Evolutionary conservation across 2,329 filamentous ascomycete genomes (phyloP).

Genomic region (Graphiopsis chlorocephala): DNA sequence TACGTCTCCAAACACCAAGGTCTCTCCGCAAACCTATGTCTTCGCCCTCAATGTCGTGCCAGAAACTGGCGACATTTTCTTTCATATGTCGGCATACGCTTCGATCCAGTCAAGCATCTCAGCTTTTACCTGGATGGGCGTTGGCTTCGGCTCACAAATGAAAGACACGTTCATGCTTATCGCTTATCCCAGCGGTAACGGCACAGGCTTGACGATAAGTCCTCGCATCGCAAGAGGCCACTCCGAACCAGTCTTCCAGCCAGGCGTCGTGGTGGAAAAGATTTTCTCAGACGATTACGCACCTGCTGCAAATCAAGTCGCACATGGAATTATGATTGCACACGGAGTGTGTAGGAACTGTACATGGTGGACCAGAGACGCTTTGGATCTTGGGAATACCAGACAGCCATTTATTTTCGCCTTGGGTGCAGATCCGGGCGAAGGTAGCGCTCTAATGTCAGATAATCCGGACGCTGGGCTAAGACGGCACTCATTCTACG

Average conservation of each 20-base stretch:
- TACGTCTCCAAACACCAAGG: not conserved
- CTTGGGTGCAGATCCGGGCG: conserved; percentile 33
- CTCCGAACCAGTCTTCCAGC: conserved; percentile 35
- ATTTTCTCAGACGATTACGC: conserved; percentile 19
- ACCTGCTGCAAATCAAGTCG: conserved; percentile 17
- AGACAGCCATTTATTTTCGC: conserved; percentile 41
- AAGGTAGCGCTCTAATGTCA: conserved; percentile 24
- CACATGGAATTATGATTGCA: conserved; percentile 20
- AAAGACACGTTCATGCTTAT: conserved; percentile 43
- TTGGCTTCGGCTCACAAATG: conserved; percentile 44
- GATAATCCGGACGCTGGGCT: conserved; percentile 34
- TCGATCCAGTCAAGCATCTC: conserved; percentile 19
- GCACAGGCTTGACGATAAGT: conserved; percentile 37
- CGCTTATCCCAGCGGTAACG: conserved; percentile 38
- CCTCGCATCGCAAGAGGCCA: conserved; percentile 36
- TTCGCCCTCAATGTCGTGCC: conserved; percentile 24
- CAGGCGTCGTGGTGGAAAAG: conserved; percentile 28
- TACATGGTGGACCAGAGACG: conserved; percentile 22
- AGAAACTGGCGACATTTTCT: conserved; percentile 22
- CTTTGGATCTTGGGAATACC: conserved; percentile 29
- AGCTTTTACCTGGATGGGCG: conserved; percentile 41
- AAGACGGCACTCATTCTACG: conserved; percentile 36
- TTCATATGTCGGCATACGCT: conserved; percentile 29
- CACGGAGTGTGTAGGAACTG: conserved; percentile 39
- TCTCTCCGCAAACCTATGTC: conserved; percentile 6